phyloP scores from a whole-genome alignment of 2,329 filamentous ascomycete species.

The Rhynchosporium agropyri region DNA sequence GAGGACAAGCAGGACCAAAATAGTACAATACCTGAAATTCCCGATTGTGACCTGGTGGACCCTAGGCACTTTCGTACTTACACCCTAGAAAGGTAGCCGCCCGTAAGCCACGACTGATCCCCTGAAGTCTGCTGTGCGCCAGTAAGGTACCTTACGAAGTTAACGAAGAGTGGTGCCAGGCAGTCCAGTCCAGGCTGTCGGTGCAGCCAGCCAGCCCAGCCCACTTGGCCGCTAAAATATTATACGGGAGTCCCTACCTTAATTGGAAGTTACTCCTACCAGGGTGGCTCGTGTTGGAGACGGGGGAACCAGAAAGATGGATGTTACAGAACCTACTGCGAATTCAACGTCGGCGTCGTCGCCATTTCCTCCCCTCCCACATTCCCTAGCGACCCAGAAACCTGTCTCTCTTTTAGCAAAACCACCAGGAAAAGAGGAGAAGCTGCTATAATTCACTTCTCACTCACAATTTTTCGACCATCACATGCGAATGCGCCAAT shows the following conservation, averaged over 20 bases:
- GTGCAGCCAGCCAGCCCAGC: background rate
- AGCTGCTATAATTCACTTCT: background rate
- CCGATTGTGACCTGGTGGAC: background rate
- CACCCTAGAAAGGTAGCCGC: no score
- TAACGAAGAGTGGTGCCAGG: background rate
- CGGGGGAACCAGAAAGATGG: conserved; percentile 2
- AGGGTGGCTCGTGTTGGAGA: conserved; percentile 16
- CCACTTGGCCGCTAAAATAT: background rate
- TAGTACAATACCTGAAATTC: background rate
- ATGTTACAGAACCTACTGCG: conserved; percentile 17
- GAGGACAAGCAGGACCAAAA: background rate
- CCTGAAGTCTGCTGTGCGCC: no score
- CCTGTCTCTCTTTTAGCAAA: conserved; percentile 10
- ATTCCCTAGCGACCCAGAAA: background rate
- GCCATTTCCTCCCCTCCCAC: conserved; percentile 12
- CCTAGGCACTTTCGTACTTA: no score
- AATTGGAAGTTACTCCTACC: background rate
- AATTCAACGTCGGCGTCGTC: conserved; percentile 16
- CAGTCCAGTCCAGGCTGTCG: background rate
- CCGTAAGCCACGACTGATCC: no score
- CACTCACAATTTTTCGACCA: background rate
- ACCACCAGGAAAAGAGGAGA: background rate
- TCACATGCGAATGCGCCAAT: conserved; percentile 14
- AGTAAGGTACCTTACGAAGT: no score
- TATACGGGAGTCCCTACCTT: no score